These are phyloP conservation scores for Citrus reticulata DNA, from an alignment of 345 rosid genomes.

Conservation along the genomic window DNA sequence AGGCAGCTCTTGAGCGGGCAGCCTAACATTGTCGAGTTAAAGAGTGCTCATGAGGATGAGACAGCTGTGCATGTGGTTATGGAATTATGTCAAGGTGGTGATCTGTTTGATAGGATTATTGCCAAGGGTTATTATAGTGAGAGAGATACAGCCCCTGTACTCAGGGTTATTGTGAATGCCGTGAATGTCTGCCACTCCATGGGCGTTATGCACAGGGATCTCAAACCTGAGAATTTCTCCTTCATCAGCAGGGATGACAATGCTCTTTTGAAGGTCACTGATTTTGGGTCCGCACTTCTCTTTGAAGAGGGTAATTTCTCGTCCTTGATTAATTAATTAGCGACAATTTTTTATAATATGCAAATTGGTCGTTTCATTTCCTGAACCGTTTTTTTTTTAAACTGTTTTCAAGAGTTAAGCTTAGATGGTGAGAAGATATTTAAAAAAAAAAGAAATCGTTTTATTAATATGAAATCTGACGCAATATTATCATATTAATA, in stretches of 20 bases:
- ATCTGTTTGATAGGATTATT: constrained; percentile 72
- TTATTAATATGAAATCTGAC: too few relatives aligned
- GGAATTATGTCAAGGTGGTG: constrained; percentile 95
- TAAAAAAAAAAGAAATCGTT: too few relatives aligned
- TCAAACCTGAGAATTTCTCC: constrained; percentile 94
- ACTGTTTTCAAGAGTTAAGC: too few relatives aligned
- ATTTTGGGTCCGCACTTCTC: constrained; percentile 72
- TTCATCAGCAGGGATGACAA: constrained; percentile 53
- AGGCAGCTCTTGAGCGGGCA: constrained; percentile 93
- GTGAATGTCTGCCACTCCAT: constrained; percentile 76
- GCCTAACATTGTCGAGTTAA: constrained; percentile 81
- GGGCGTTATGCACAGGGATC: constrained; percentile 32
- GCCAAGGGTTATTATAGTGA: constrained; percentile 76
- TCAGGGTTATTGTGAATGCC: constrained; percentile 62
- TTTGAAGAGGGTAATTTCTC: constrained; percentile 39
- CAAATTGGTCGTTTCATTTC: background rate
- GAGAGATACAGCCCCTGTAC: constrained; percentile 68
- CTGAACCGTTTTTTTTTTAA: too few relatives aligned
- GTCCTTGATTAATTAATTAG: background rate
- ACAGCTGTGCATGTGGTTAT: constrained; percentile 70
- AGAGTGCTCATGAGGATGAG: constrained; percentile 81
- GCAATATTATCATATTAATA: too few relatives aligned
- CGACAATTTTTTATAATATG: background rate
- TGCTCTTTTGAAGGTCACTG: constrained; percentile 69
- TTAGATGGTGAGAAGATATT: too few relatives aligned